These are phyloP conservation scores for Boechera divaricarpa DNA, from an alignment of 345 rosid species.

Conservation along the genomic window DNA sequence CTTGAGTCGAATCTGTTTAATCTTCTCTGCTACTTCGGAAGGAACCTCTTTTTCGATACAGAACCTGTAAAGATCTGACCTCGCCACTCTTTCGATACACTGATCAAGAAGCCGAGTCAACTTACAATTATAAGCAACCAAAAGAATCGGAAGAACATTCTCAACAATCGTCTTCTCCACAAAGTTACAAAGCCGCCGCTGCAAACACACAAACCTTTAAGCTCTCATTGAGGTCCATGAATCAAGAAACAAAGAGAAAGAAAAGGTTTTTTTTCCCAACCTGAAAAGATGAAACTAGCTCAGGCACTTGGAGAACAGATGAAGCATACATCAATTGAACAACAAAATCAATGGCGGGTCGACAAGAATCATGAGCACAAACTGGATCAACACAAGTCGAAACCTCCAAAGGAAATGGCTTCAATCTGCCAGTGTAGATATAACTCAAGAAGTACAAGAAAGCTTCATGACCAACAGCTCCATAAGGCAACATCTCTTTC, in stretches of 20 bases:
- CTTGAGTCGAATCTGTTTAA: constrained; percentile 55
- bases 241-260: constrained; percentile 24
- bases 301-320: constrained; percentile 72
- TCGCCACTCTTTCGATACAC: constrained; percentile 84
- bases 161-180: constrained; percentile 76
- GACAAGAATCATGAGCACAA: constrained; percentile 86
- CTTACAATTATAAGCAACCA: constrained; percentile 84
- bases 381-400: constrained; percentile 76
- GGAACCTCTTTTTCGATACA: constrained; percentile 89
- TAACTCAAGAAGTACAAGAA: constrained; percentile 77
- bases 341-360: constrained; percentile 79
- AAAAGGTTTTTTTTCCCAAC: constrained; percentile 32
- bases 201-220: constrained; percentile 47
- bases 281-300: constrained; percentile 89
- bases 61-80: constrained; percentile 76
- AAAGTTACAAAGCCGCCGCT: constrained; percentile 84
- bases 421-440: constrained; percentile 86
- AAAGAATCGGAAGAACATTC: constrained; percentile 82
- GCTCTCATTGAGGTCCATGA: constrained; percentile 1
- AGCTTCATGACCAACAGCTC: constrained; percentile 79
- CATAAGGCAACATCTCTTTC: constrained; percentile 67
- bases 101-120: constrained; percentile 64
- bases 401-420: constrained; percentile 76
- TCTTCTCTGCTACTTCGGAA: constrained; percentile 61
- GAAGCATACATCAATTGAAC: constrained; percentile 93